Percentiles rank a stretch among this genome's conserved stretches.
Evolutionary conservation across 495 filamentous ascomycete species (phyloP).

Genomic region (Annulohypoxylon moriforme): DNA sequence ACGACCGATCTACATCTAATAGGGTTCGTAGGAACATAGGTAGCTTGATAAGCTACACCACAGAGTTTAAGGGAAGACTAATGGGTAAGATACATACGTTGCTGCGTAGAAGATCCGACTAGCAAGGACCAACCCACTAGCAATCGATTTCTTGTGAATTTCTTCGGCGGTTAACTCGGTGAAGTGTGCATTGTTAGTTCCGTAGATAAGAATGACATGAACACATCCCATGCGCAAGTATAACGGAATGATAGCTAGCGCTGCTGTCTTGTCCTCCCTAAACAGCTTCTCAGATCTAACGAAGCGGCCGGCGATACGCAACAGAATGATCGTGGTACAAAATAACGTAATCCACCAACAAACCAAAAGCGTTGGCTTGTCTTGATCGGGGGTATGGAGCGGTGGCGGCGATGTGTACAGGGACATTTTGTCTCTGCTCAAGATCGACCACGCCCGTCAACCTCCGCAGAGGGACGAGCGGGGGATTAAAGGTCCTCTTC

Average conservation of each 20-base stretch:
- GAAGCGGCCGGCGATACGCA: conserved; percentile 81
- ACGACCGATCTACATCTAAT: neutral
- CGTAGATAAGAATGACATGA: conserved; percentile 83
- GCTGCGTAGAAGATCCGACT: conserved; percentile 75
- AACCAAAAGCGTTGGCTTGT: conserved; percentile 85
- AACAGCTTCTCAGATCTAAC: conserved; percentile 84
- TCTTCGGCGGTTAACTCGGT: conserved; percentile 57
- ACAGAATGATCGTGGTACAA: conserved; percentile 80
- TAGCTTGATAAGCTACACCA: neutral
- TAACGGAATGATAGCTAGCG: conserved; percentile 81
- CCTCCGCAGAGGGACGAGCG: conserved; percentile 71
- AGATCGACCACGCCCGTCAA: conserved; percentile 64
- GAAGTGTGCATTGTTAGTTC: conserved; percentile 83
- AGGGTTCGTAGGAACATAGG: neutral
- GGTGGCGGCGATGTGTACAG: conserved; percentile 71
- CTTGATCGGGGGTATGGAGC: conserved; percentile 62
- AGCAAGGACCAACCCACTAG: conserved; percentile 72
- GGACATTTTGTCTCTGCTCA: conserved; percentile 54
- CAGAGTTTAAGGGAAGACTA: neutral
- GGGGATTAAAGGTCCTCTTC: conserved; percentile 43
- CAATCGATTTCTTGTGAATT: conserved; percentile 64
- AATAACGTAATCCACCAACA: conserved; percentile 95
- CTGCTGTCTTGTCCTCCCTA: conserved; percentile 86
- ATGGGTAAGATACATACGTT: conserved; percentile 63
- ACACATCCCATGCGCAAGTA: conserved; percentile 84